Conservation (phyloP, 176 grass and related monocot genomes). For the Zoysia japonica region DNA sequence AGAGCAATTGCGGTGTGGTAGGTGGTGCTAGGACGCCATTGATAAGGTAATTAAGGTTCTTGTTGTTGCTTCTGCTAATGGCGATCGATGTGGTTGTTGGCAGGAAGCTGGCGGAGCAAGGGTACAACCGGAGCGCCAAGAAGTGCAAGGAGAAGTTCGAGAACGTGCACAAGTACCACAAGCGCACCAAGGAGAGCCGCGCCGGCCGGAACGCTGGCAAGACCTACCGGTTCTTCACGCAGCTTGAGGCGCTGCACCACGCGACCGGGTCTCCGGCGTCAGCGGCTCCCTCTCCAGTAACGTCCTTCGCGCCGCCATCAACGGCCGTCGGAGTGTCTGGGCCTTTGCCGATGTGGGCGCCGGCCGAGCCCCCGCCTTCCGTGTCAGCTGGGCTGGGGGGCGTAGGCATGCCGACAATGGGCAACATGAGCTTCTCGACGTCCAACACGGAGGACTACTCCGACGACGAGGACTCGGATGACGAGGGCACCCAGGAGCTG, state of each 20-base stretch:
- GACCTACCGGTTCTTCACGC: constrained; percentile 85
- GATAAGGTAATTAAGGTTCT: constrained; percentile 31
- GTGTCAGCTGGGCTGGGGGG: neutral
- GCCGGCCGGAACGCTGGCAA: constrained; percentile 96
- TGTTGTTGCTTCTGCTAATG: constrained; percentile 11
- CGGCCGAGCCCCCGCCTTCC: constrained; percentile 36
- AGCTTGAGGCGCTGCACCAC: constrained; percentile 92
- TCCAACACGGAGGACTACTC: constrained; percentile 83
- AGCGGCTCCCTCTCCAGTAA: neutral
- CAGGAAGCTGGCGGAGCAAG: constrained; percentile 88
- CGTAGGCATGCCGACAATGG: constrained; percentile 32
- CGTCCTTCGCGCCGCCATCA: constrained; percentile 4
- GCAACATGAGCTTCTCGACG: constrained; percentile 73
- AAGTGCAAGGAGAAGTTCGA: constrained; percentile 98
- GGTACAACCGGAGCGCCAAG: constrained; percentile 68
- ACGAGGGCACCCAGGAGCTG: constrained; percentile 68
- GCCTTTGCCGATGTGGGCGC: constrained; percentile 40
- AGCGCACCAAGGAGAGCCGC: constrained; percentile 96
- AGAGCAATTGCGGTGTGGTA: constrained; percentile 29
- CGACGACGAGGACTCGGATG: constrained; percentile 71
- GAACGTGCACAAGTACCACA: constrained; percentile 99
- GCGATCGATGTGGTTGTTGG: constrained; percentile 47
- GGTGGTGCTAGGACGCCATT: constrained; percentile 41
- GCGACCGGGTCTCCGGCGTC: neutral
- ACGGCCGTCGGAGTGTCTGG: constrained; percentile 33